Conservation (phyloP, 2,329 filamentous ascomycete genomes). For the Colletotrichum chlorophyti region DNA sequence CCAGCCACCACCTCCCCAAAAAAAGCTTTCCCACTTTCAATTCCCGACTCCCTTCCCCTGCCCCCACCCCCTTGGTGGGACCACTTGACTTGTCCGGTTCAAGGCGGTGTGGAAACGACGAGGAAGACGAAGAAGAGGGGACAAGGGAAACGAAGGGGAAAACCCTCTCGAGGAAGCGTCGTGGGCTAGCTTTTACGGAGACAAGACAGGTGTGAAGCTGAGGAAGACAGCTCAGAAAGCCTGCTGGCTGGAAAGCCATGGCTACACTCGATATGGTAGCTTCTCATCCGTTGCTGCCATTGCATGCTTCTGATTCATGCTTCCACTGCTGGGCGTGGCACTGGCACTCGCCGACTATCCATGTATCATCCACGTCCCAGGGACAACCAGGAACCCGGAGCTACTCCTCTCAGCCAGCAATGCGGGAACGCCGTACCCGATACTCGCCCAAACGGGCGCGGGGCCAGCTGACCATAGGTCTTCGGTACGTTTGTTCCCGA, state of each 20-base stretch:
- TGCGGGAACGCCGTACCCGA: conserved; percentile 8
- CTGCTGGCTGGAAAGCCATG: no score
- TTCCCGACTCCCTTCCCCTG: conserved; percentile 15
- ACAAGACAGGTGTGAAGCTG: neutral
- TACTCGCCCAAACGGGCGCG: conserved; percentile 2
- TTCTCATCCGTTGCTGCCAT: no score
- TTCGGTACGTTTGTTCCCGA: neutral
- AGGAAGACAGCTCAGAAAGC: no score
- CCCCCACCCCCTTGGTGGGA: neutral
- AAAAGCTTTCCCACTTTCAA: conserved; percentile 14
- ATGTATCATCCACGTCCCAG: conserved; percentile 29
- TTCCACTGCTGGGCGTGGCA: no score
- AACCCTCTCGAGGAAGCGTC: neutral
- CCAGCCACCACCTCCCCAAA: conserved; percentile 13
- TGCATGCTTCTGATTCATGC: no score
- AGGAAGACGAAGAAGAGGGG: neutral
- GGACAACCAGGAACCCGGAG: conserved; percentile 28
- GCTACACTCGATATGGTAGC: no score
- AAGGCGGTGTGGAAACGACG: conserved; percentile 23
- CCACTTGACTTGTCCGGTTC: conserved; percentile 18
- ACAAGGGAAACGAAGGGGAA: neutral
- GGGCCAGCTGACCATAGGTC: neutral
- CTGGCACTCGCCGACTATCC: conserved; percentile 21
- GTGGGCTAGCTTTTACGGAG: no score
- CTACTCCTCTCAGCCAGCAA: conserved; percentile 14